Base-by-base conservation (phyloP, 140 eudicot genomes). In the Erigeron philadelphicus region DNA sequence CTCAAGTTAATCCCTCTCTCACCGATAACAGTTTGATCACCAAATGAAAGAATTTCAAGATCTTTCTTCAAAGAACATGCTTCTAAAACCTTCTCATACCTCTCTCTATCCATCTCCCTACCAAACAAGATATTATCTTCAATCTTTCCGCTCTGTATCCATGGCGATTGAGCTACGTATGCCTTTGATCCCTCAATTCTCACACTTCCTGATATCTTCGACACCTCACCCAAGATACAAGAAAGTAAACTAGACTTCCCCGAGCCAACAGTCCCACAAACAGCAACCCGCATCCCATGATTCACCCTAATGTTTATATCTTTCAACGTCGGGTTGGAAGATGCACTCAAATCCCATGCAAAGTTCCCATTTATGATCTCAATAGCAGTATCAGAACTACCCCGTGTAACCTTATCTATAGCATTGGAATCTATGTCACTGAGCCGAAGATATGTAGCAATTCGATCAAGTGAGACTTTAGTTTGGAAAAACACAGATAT, bases 91-190 rank as follows among this genome's bases (percentile, higher is more conserved):
- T 70, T 84, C 13, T 89, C 93, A 50, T 93, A 93, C 71, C 68
- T 74, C 19, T 78, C 90, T 76, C 81, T 72, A 31, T 87, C 85
- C 99, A 93, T 93, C 58, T 84, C 85, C 75, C 77, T 70, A 35
- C 99, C 99, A 61, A 93, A 93, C 75, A 93, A 49, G 42, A 89
- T 93, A 67, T 93, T 93, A n/a, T 93, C 96, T 72, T 83, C 95
- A 7, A 93, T 89, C 75, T 80, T 93, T 42, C 99, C 99, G 68
- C 99, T 93, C 70, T 89, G 99, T 67, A 93, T 93, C 99, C 99
- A 93, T 0, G 99, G 85, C 0, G 97, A 76, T 70, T 93, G 98
- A 70, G 96, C 85, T 45, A 93, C 96, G 62, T 89, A 93, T 7
- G 96, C 96, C 85, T 83, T 93, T 40, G 84, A 71, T 60, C 98